Conservation (phyloP, 2,329 filamentous ascomycete species). For the Monascus ruber region DNA sequence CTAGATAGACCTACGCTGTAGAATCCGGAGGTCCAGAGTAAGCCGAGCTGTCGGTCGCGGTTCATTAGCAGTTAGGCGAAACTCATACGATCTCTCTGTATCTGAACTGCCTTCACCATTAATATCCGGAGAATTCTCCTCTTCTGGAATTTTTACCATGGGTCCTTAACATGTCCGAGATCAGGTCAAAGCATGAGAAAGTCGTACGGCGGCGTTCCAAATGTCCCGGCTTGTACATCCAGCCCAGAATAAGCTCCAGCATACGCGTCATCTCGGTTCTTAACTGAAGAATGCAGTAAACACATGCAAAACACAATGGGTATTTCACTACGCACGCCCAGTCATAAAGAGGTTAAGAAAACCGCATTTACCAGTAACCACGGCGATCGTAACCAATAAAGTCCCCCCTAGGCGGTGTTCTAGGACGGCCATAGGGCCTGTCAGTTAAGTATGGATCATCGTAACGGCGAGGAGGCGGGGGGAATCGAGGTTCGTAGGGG, state of each 20-base stretch:
- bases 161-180: too few relatives aligned
- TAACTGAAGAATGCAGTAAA: conserved; percentile 1
- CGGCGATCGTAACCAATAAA: conserved; percentile 34
- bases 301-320: conserved; percentile 3
- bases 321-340: background rate
- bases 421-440: conserved; percentile 42
- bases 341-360: background rate
- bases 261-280: conserved; percentile 1
- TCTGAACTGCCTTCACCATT: too few relatives aligned
- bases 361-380: conserved; percentile 32
- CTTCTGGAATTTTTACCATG: too few relatives aligned
- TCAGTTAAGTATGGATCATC: conserved; percentile 50
- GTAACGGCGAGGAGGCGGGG: conserved; percentile 42
- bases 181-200: too few relatives aligned
- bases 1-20: too few relatives aligned
- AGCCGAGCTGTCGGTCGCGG: too few relatives aligned
- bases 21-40: too few relatives aligned
- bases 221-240: background rate
- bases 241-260: background rate
- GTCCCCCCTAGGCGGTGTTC: conserved; percentile 29
- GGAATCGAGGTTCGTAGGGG: conserved; percentile 43
- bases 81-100: too few relatives aligned
- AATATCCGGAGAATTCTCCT: too few relatives aligned
- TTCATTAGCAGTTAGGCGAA: too few relatives aligned
- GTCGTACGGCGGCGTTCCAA: background rate